Base-by-base conservation (phyloP, 805 yeast species). In the Saccharomycopsis fodiens region DNA sequence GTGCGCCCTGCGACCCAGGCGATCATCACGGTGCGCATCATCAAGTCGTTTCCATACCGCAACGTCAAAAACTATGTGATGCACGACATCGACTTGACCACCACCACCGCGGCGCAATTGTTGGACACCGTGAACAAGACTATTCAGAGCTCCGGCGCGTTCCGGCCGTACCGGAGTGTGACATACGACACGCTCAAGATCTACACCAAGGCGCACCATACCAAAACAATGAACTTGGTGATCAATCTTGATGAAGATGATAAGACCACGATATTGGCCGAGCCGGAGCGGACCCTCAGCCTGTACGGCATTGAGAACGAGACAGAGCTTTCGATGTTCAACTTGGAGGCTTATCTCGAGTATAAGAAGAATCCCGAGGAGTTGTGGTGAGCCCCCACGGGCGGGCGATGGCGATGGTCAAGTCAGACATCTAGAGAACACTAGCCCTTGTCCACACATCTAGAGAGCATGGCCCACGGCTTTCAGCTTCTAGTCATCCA, bases 151-250 rank as follows among this genome's bases (percentile, higher is more conserved):
- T 71, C 77, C 12, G 87, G 93, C 4, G 78, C 76, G 0, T 75
- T 80, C 48, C 72, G 96, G 57, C 95, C 97, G 1, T 89, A 79
- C 62, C 72, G 97, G 57, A 84, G 73, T 50, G 85, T 85, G 7
- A 68, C 64, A 0, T 84, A 78, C 52, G 85, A 91, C 58, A 70
- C 89, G 0, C 61, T 91, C 46, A 93, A 93, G 62, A 73, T 93
- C 4, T 93, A 93, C 65, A 84, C 96, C 23, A 88, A 87, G 59
- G 97, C 98, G 0, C 97, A 91, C 62, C 93, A 94, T 10, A 76
- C 95, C 25, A 93, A 93, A 65, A 85, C 96, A 2, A 83, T 88
- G 78, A 88, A 93, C 59, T 70, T 93, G 54, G 93, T 88, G 39
- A 84, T 93, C 52, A 93, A 93, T 60, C 74, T 93, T 60, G 20